Conservation (phyloP, 495 filamentous ascomycete genomes). For the Penicillium turbatum region DNA sequence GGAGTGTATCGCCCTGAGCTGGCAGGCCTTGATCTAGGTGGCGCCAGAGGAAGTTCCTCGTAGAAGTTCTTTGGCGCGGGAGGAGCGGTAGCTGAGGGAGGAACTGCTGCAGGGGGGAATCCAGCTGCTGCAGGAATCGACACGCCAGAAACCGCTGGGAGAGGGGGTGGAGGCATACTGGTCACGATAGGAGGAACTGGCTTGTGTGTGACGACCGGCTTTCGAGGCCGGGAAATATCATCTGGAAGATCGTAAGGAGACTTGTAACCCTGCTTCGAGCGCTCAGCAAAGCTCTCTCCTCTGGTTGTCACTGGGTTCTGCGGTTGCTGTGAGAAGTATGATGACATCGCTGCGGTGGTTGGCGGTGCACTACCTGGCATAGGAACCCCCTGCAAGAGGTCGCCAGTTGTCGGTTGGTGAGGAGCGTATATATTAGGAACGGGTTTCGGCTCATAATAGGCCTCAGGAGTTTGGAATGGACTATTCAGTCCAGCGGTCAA, state of each 20-base stretch:
- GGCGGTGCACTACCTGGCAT: constrained; percentile 24
- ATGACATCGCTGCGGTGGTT: constrained; percentile 30
- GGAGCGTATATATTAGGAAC: constrained; percentile 34
- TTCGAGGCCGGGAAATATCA: constrained; percentile 68
- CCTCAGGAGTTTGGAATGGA: constrained; percentile 33
- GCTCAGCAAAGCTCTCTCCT: constrained; percentile 78
- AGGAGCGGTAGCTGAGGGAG: constrained; percentile 28
- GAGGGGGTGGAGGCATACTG: constrained; percentile 40
- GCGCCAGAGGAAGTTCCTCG: constrained; percentile 78
- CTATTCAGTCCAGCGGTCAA: constrained; percentile 21
- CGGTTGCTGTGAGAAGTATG: constrained; percentile 40
- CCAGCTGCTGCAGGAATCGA: constrained; percentile 28
- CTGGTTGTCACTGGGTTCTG: constrained; percentile 35
- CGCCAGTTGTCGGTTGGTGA: constrained; percentile 43
- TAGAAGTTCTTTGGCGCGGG: constrained; percentile 61
- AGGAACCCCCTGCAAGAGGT: constrained; percentile 33
- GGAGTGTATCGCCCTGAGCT: constrained; percentile 53
- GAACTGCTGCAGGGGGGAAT: constrained; percentile 24
- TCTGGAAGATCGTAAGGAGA: constrained; percentile 95
- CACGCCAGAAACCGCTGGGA: constrained; percentile 58
- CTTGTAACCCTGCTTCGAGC: constrained; percentile 82
- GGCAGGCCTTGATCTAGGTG: constrained; percentile 46
- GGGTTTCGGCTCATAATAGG: constrained; percentile 15
- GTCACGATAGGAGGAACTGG: constrained; percentile 23
- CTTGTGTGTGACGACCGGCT: constrained; percentile 45